Conservation (phyloP, 2,329 filamentous ascomycete species). For the Calonectria crousiana region DNA sequence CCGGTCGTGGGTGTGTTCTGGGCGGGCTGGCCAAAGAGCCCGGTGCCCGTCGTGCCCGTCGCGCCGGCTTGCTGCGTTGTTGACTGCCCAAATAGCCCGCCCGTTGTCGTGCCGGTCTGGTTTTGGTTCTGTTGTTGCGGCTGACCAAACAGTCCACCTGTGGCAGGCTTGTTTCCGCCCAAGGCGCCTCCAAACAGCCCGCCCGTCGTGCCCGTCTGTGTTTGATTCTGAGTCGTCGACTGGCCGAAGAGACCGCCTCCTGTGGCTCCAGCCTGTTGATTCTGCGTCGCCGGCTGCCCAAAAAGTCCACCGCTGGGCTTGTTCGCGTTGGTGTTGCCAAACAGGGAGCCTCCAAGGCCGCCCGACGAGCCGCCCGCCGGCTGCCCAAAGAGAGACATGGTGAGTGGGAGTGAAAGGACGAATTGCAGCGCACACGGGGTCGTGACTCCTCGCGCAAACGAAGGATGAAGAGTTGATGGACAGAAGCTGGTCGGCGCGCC, state of each 20-base stretch:
- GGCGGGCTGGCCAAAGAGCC: slow-evolving; percentile 46
- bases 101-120: slow-evolving; percentile 27
- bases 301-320: slow-evolving; percentile 33
- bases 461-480: slow-evolving; percentile 33
- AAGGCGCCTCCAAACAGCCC: slow-evolving; percentile 49
- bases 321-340: slow-evolving; percentile 34
- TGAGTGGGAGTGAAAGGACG: slow-evolving; percentile 25
- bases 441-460: slow-evolving; percentile 30
- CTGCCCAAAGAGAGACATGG: slow-evolving; percentile 53
- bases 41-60: slow-evolving; percentile 39
- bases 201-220: slow-evolving; percentile 36
- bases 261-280: slow-evolving; percentile 9
- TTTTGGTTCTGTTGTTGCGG: slow-evolving; percentile 38
- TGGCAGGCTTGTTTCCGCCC: slow-evolving; percentile 40
- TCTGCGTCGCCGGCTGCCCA: slow-evolving; percentile 9
- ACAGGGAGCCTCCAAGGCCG: slow-evolving; percentile 35
- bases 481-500: slow-evolving; percentile 42
- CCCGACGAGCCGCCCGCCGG: slow-evolving; percentile 38
- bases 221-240: slow-evolving; percentile 40
- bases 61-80: slow-evolving; percentile 32
- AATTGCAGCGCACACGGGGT: slow-evolving; percentile 23
- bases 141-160: slow-evolving; percentile 41
- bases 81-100: slow-evolving; percentile 45
- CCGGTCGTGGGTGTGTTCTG: slow-evolving; percentile 31
- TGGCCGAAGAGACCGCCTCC: slow-evolving; percentile 34